A percentile compares a stretch with the other conserved stretches of the same genome.
phyloP scores from a whole-genome alignment of 805 yeast species.

The Saccharomycopsis javanensis region DNA sequence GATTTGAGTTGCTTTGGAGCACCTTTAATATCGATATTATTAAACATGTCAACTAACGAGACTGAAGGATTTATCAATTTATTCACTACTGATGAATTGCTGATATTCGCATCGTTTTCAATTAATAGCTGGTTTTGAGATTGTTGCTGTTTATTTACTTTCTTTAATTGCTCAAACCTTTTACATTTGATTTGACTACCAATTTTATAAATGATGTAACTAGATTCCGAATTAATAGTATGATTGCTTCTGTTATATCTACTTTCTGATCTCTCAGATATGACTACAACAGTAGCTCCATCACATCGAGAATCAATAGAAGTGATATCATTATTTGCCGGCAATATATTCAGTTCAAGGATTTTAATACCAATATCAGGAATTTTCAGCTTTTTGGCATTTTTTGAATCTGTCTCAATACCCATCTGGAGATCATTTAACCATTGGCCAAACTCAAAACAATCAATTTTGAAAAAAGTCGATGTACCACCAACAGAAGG shows the following conservation, averaged over 20 bases:
- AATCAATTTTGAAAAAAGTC: slow-evolving; percentile 5
- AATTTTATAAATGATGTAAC: background rate
- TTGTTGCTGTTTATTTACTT: background rate
- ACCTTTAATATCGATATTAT: background rate
- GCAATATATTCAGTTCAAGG: background rate
- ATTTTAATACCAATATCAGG: background rate
- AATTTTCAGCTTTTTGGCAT: background rate
- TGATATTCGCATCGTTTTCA: background rate
- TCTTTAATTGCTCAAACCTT: background rate
- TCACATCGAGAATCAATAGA: background rate
- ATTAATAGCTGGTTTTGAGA: background rate
- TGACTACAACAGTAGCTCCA: background rate
- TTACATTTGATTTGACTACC: background rate
- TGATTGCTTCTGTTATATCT: background rate
- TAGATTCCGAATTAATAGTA: background rate
- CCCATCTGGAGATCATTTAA: slow-evolving; percentile 25
- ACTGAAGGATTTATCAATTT: background rate
- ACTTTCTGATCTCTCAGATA: background rate
- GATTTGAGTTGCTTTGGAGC: background rate
- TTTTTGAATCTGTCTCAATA: background rate
- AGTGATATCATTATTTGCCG: background rate
- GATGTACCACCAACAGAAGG: background rate
- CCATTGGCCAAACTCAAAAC: slow-evolving; percentile 6
- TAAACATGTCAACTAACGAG: background rate
- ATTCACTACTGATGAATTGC: background rate